Percentiles rank a stretch among this genome's conserved stretches.
phyloP scores from a whole-genome alignment of 2,329 filamentous ascomycete species.

The Endothia cerciana region DNA sequence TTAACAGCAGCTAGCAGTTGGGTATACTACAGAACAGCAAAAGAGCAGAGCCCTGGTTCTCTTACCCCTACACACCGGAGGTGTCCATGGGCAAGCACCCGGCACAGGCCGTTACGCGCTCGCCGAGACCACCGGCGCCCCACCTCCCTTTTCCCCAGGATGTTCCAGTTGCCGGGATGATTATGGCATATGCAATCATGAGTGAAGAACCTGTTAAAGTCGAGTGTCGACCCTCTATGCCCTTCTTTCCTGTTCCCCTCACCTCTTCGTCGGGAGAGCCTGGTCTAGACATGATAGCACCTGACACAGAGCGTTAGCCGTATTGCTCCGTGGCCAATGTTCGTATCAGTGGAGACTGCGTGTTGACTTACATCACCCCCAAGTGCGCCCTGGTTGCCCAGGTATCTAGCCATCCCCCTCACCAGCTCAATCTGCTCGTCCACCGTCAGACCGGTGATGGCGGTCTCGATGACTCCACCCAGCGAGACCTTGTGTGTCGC shows the following conservation, averaged over 20 bases:
- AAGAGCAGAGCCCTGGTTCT: background rate
- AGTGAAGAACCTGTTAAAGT: constrained; percentile 3
- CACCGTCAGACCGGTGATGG: constrained; percentile 82
- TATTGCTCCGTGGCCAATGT: background rate
- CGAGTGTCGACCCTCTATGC: background rate
- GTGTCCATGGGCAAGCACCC: background rate
- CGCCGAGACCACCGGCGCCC: background rate
- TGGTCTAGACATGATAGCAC: constrained; percentile 41
- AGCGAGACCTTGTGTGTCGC: constrained; percentile 84
- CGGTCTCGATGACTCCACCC: constrained; percentile 85
- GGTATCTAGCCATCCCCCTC: constrained; percentile 64
- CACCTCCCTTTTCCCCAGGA: background rate
- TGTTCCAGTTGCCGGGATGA: background rate
- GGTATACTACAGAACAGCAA: background rate
- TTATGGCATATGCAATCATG: constrained; percentile 11
- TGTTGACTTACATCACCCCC: constrained; percentile 42
- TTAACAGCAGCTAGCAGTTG: background rate
- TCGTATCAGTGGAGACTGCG: background rate
- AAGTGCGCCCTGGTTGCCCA: constrained; percentile 65
- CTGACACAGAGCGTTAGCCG: constrained; percentile 30
- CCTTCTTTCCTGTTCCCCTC: constrained; percentile 9
- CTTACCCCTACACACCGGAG: background rate
- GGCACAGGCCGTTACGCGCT: background rate
- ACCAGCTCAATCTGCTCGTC: constrained; percentile 90
- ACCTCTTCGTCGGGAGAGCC: constrained; percentile 36